These are phyloP conservation scores for Elaeis oleifera DNA, from an alignment of 202 grass and related monocot species.

Conservation along the genomic window DNA sequence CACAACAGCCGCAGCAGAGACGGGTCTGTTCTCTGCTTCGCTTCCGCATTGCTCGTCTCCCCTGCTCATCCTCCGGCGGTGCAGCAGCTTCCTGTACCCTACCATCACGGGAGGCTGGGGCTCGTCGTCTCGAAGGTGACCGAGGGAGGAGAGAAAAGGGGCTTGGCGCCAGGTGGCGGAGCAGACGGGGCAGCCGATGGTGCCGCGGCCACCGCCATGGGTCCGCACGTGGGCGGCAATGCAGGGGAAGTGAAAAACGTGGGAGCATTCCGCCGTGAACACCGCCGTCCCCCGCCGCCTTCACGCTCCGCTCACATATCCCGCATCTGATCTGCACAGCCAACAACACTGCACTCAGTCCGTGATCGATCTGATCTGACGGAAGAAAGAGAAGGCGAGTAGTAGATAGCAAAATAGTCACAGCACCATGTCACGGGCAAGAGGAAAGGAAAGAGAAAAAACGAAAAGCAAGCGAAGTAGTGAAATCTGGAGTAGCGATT, in stretches of 20 bases:
- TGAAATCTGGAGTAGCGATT: too few relatives aligned
- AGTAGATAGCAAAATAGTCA: too few relatives aligned
- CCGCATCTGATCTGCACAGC: conserved; percentile 56
- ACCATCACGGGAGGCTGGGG: too few relatives aligned
- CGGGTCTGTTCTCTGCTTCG: conserved; percentile 19
- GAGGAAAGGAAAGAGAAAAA: too few relatives aligned
- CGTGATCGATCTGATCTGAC: too few relatives aligned
- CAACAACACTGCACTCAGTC: neutral
- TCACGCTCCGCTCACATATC: conserved; percentile 56
- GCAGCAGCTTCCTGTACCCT: too few relatives aligned
- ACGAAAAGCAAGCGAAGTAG: too few relatives aligned
- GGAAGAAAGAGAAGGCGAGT: too few relatives aligned
- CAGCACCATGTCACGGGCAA: too few relatives aligned
- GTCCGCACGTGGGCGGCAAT: conserved; percentile 50
- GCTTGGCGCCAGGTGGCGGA: conserved; percentile 55
- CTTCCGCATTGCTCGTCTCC: neutral
- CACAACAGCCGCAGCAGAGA: neutral
- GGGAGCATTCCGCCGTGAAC: conserved; percentile 92
- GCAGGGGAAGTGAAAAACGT: conserved; percentile 86
- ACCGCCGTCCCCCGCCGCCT: conserved; percentile 54
- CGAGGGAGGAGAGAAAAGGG: conserved; percentile 40
- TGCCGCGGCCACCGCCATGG: conserved; percentile 2
- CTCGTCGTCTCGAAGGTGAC: conserved; percentile 16
- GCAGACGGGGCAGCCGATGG: conserved; percentile 72
- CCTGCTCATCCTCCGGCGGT: conserved; percentile 1